Evolutionary conservation across 768 basidiomycete species (phyloP), one percentile per base, ranked within the genome.

Genomic region (Xerocomellus chrysenteron): DNA sequence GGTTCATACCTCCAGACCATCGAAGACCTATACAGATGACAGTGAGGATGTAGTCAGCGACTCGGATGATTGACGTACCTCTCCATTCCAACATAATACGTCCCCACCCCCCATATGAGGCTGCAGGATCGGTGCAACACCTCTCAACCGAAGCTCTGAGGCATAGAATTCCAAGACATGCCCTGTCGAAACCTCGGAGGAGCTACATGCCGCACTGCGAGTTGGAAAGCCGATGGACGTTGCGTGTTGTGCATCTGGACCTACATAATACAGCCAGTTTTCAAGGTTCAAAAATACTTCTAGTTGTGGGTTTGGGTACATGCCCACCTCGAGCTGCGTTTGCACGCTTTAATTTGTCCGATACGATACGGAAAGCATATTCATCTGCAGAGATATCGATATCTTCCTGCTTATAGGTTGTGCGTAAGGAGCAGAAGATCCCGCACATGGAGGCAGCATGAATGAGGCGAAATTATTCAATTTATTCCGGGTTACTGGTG

Each of bases 51-150:
- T 17, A 19, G 13, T 24, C 17, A 55, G 13, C 36, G 11, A 39
- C 39, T 39, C 19, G 3, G 19, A 40, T 5, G n/a, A 44, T 50
- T 24, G 16, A 72, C 72, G 45, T 45, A 86, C 90, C 76, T 94
- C 90, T 57, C 93, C 92, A 65, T 92, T 93, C 88, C 89, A 94
- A 65, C 90, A 92, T 28, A 94, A 71, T 4, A 90, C 66, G 65
- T 86, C 79, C 8, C 80, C 83, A 14, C 75, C 76, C 35, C 71
- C 60, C 14, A 72, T 64, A 66, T 93, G 90, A 28, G 93, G 93
- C 67, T 95, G 93, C 3, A 78, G 69, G 16, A 92, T 70, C 1
- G 77, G 76, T 11, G 54, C 41, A 11, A 72, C 63, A 1, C 93
- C 93, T 57, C 93, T 77, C 48, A 95, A 71, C 52, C 82, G 80